These are phyloP conservation scores for Candida anutae DNA, from an alignment of 1,139 yeast genomes.

Conservation along the genomic window DNA sequence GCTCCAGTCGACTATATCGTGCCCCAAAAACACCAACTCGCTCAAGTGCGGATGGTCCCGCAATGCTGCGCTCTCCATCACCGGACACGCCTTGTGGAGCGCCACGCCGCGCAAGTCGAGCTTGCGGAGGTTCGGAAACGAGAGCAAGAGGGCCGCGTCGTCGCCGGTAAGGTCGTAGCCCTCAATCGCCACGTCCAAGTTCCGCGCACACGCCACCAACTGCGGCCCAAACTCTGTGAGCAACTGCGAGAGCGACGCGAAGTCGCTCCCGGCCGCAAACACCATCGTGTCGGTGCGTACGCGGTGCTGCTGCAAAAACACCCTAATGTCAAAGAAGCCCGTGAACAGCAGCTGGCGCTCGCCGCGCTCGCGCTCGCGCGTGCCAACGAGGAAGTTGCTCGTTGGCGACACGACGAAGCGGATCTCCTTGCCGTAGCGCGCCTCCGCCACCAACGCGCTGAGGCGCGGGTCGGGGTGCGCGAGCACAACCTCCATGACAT, in stretches of 20 bases:
- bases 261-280: conserved; percentile 28
- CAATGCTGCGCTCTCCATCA: conserved; percentile 8
- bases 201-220: conserved; percentile 8
- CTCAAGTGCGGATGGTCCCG: conserved; percentile 9
- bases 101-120: conserved; percentile 23
- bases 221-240: conserved; percentile 13
- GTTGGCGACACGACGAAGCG: conserved; percentile 29
- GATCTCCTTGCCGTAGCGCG: conserved; percentile 22
- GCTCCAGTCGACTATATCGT: conserved; percentile 24
- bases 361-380: conserved; percentile 9
- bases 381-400: conserved; percentile 11
- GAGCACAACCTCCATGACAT: conserved; percentile 22
- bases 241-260: conserved; percentile 19
- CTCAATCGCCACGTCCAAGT: conserved; percentile 23
- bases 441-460: conserved; percentile 18
- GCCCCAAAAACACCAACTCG: conserved; percentile 26
- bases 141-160: conserved; percentile 18
- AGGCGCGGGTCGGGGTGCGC: conserved; percentile 9
- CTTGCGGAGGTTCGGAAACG: conserved; percentile 20
- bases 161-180: conserved; percentile 12
- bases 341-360: conserved; percentile 21
- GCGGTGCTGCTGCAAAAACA: conserved; percentile 19
- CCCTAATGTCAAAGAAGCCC: conserved; percentile 25
- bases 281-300: conserved; percentile 20
- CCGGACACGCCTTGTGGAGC: too few species aligned